These are phyloP conservation scores for Cercospora sp. DNA, from an alignment of 2,329 filamentous ascomycete species.

Conservation along the genomic window DNA sequence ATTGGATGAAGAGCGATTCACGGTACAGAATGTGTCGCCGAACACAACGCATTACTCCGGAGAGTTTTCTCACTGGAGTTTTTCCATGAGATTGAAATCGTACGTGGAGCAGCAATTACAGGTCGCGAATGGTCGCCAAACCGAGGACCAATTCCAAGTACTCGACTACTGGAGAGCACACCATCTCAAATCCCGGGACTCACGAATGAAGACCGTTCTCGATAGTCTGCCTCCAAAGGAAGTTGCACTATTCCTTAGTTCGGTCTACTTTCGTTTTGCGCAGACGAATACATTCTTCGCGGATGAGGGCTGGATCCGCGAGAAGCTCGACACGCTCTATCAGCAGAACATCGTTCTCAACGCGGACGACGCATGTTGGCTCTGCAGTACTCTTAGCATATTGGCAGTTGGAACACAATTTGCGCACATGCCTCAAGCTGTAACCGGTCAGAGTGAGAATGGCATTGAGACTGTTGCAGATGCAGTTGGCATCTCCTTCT, in stretches of 20 bases:
- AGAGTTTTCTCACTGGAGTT: constrained; percentile 49
- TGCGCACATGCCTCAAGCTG: constrained; percentile 36
- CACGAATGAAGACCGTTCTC: constrained; percentile 41
- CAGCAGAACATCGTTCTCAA: constrained; percentile 40
- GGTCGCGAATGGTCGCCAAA: constrained; percentile 27
- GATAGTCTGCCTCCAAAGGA: constrained; percentile 47
- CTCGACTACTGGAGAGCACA: constrained; percentile 45
- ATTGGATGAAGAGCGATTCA: constrained; percentile 23
- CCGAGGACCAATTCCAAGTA: constrained; percentile 27
- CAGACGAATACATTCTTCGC: constrained; percentile 49
- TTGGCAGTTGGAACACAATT: constrained; percentile 48
- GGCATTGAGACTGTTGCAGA: constrained; percentile 30
- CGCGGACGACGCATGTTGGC: constrained; percentile 43
- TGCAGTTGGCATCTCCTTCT: constrained; percentile 55
- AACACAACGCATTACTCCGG: constrained; percentile 43
- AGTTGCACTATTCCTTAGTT: constrained; percentile 47
- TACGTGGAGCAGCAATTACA: constrained; percentile 42
- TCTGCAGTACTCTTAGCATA: constrained; percentile 42
- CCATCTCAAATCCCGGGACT: constrained; percentile 45
- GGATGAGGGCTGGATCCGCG: constrained; percentile 44
- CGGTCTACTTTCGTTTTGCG: constrained; percentile 48
- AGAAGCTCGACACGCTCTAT: constrained; percentile 44
- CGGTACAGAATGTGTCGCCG: constrained; percentile 16
- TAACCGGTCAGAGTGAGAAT: constrained; percentile 30
- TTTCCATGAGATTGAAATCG: constrained; percentile 46